Evolutionary conservation across 768 basidiomycete genomes (phyloP), one percentile per base, ranked within the genome.

Genomic region (Leccinum truebloodii): DNA sequence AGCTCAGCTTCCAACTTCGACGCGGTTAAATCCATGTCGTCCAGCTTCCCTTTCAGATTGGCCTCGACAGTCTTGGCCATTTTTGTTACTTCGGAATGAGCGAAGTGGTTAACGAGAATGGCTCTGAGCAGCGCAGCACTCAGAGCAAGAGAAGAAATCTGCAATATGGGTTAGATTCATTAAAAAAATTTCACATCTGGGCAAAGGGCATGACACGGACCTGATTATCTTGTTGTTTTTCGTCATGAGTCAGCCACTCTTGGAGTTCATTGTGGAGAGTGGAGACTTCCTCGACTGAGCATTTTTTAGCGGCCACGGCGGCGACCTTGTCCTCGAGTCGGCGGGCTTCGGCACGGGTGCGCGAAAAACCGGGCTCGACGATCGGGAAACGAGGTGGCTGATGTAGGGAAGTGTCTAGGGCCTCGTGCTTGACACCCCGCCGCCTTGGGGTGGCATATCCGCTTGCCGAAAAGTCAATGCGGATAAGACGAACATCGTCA

Each of bases 261-360:
- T 90, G 83, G 63, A 93, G 81, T 76, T 93, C 91, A 69, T 86
- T 83, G 76, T 90, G 88, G 64, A 93, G 83, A 61, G 81, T 77
- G 55, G 86, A 83, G 55, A 93, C 89, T 78, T 93, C 91, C 73
- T 92, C 91, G 61, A 93, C 90, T 41, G 89, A 90, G 77, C 89
- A 91, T 81, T 90, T 92, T 84, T 90, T 90, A 14, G 85, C 83
- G 35, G 91, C 91, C 67, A 92, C 86, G 68, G 81, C 83, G 59
- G 86, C 86, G 59, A 93, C 89, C 75, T 85, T 90, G 76, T 86
- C 85, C 75, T 93, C 91, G 59, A 93, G 79, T 63, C 83, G 77
- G 41, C 86, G 86, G 59, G 84, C 86, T 61, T 89, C 85, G 66
- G 67, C 83, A 72, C 68, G 80, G 59, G 71, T 79, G 75, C 62